Evolutionary conservation across 1,284 basidiomycete species (phyloP).

Genomic region (Fomitopsis pinicola): DNA sequence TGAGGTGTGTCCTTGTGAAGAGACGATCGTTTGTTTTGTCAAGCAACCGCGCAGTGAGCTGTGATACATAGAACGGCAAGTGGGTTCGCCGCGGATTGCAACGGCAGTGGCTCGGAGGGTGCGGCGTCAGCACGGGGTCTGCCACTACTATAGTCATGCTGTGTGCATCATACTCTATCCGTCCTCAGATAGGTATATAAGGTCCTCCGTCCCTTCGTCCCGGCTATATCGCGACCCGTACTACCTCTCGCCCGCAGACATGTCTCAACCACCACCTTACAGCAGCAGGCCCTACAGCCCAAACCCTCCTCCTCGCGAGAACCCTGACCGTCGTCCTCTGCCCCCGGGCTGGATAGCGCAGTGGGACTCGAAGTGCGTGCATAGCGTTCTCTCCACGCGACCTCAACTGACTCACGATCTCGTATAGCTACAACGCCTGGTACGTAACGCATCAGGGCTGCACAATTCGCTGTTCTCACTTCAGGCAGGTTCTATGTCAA

Average conservation of each 20-base stretch:
- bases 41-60: neutral
- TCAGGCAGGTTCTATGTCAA: slow-evolving; percentile 67
- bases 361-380: slow-evolving; percentile 60
- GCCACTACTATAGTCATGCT: neutral
- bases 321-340: slow-evolving; percentile 59
- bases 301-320: slow-evolving; percentile 25
- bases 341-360: slow-evolving; percentile 69
- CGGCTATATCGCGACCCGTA: neutral
- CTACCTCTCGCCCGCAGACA: slow-evolving; percentile 20
- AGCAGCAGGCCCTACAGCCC: slow-evolving; percentile 16
- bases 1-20: neutral
- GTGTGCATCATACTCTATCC: neutral
- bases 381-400: slow-evolving; percentile 1
- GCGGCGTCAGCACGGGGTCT: neutral
- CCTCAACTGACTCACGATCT: neutral
- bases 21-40: neutral
- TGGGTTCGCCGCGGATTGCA: neutral
- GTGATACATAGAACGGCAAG: neutral
- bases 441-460: slow-evolving; percentile 27
- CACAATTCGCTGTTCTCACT: neutral
- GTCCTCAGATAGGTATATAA: neutral
- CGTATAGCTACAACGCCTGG: slow-evolving; percentile 62
- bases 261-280: slow-evolving; percentile 44
- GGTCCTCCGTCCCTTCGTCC: neutral
- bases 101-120: neutral